A percentile compares a stretch with the other conserved stretches of the same genome.
These are phyloP conservation scores for Cadophora malorum DNA, from an alignment of 2,329 filamentous ascomycete genomes.

Conservation along the genomic window DNA sequence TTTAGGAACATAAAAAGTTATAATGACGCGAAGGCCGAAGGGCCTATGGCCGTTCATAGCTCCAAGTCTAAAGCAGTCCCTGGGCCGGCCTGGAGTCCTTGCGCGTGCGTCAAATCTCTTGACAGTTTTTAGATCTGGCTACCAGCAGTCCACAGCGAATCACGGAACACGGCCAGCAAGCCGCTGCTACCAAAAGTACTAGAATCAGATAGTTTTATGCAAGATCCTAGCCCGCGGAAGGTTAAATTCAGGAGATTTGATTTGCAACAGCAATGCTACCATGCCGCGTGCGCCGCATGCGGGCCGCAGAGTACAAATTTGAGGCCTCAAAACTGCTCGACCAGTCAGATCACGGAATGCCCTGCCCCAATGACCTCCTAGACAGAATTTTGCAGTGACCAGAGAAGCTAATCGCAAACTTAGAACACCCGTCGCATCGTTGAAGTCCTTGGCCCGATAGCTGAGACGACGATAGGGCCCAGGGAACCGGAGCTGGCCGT, in stretches of 20 bases:
- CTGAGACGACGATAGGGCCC: too few relatives aligned
- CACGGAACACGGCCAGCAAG: background rate
- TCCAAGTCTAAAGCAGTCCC: background rate
- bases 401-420: background rate
- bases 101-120: slow-evolving; percentile 8
- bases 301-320: background rate
- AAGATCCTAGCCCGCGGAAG: background rate
- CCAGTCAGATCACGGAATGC: background rate
- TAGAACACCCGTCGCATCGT: background rate
- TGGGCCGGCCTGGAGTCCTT: background rate
- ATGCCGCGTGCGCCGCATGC: background rate
- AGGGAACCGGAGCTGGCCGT: background rate
- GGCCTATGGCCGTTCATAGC: background rate
- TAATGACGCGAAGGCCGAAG: background rate
- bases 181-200: background rate
- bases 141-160: background rate
- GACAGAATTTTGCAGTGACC: background rate
- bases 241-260: background rate
- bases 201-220: slow-evolving; percentile 7
- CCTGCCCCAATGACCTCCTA: background rate
- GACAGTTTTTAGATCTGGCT: slow-evolving; percentile 7
- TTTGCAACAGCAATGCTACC: background rate
- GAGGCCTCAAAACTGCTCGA: background rate
- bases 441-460: background rate
- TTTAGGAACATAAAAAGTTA: background rate